Evolutionary conservation across 805 yeast genomes (phyloP).

Genomic region (Millerozyma miso): DNA sequence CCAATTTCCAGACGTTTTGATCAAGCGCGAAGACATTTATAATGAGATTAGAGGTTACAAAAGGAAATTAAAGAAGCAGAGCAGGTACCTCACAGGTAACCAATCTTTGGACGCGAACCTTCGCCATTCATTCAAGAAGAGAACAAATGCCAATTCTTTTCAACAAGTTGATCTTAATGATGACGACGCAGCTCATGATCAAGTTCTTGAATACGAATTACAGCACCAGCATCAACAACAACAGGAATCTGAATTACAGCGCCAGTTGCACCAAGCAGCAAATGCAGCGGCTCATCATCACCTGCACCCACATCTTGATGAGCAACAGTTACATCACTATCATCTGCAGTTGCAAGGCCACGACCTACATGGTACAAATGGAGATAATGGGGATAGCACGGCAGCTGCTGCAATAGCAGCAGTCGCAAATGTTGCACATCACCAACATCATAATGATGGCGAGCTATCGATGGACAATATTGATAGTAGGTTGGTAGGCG

Average conservation of each 20-base stretch:
- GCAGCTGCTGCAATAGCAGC: constrained; percentile 44
- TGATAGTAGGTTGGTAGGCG: constrained; percentile 43
- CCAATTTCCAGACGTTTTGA: constrained; percentile 49
- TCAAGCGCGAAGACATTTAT: constrained; percentile 55
- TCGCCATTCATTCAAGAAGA: constrained; percentile 15
- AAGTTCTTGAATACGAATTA: constrained; percentile 12
- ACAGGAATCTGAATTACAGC: constrained; percentile 20
- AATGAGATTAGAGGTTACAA: constrained; percentile 55
- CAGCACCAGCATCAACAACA: constrained; percentile 19
- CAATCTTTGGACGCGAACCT: constrained; percentile 13
- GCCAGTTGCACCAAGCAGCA: constrained; percentile 20
- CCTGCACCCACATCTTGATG: constrained; percentile 22
- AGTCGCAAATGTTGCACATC: constrained; percentile 33
- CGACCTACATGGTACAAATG: constrained; percentile 15
- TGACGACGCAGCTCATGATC: constrained; percentile 14
- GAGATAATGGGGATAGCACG: constrained; percentile 17
- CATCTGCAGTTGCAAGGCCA: constrained; percentile 25
- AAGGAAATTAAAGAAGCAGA: constrained; percentile 44
- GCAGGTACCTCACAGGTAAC: constrained; percentile 17
- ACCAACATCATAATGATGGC: constrained; percentile 19
- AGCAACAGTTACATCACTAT: constrained; percentile 22
- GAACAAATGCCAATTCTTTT: constrained; percentile 22
- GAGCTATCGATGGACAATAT: constrained; percentile 42
- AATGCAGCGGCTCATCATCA: constrained; percentile 22
- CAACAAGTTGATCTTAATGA: constrained; percentile 18